phyloP scores from a whole-genome alignment of 306 rosid genomes.

The Castanea mollissima region DNA sequence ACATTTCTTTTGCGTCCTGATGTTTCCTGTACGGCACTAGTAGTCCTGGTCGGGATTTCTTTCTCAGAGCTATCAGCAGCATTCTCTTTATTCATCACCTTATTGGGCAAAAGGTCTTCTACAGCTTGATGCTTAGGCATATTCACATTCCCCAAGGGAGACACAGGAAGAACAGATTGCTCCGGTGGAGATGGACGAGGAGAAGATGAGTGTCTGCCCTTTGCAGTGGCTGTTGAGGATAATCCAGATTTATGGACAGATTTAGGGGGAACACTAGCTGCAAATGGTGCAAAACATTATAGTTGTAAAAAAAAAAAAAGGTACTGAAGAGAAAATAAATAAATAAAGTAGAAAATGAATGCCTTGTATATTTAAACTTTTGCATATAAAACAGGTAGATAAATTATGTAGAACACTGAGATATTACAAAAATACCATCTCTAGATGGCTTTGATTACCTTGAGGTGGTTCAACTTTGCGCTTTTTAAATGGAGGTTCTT shows the following conservation, averaged over 20 bases:
- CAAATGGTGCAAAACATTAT: conserved; percentile 20
- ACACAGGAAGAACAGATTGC: conserved; percentile 52
- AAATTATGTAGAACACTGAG: neutral
- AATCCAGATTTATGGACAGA: conserved; percentile 54
- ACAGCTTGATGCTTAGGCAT: conserved; percentile 39
- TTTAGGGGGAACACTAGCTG: conserved; percentile 62
- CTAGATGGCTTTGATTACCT: conserved; percentile 49
- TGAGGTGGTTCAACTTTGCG: conserved; percentile 69
- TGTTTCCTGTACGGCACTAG: conserved; percentile 41
- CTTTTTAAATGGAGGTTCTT: conserved; percentile 75
- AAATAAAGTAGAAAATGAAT: neutral
- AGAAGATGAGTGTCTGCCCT: conserved; percentile 63
- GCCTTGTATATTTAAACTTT: conserved; percentile 13
- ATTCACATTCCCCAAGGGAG: conserved; percentile 63
- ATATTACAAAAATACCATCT: neutral
- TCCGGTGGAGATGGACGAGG: conserved; percentile 78
- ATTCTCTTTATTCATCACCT: conserved; percentile 53
- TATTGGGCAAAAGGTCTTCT: conserved; percentile 58
- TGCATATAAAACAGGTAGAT: neutral
- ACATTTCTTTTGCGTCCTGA: conserved; percentile 54
- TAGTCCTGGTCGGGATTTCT: conserved; percentile 46
- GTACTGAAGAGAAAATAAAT: neutral
- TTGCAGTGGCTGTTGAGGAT: conserved; percentile 48
- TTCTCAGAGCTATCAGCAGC: conserved; percentile 49
- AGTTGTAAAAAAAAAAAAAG: conserved; percentile 18